Conservation (phyloP, 805 yeast genomes). For the Saturnispora ahearnii region DNA sequence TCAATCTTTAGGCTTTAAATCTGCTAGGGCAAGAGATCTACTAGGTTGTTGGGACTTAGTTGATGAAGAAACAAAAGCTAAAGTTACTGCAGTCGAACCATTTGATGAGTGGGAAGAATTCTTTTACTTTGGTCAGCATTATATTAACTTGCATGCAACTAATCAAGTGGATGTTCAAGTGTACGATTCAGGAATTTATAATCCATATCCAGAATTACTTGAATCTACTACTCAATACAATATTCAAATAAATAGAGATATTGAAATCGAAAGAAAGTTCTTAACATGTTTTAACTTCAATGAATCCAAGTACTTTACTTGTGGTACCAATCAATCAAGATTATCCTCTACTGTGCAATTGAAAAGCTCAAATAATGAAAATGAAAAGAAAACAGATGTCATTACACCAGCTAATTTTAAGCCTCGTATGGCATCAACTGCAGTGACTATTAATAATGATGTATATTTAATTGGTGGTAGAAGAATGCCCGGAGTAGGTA, state of each 20-base stretch:
- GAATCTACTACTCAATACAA: neutral
- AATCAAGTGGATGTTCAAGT: constrained; percentile 22
- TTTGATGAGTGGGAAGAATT: constrained; percentile 87
- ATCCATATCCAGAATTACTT: neutral
- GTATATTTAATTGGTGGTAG: constrained; percentile 57
- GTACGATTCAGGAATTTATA: constrained; percentile 4
- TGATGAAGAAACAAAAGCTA: constrained; percentile 32
- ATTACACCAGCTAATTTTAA: constrained; percentile 4
- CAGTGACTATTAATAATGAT: neutral
- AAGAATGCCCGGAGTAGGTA: constrained; percentile 42
- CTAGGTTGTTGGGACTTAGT: constrained; percentile 48
- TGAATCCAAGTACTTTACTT: constrained; percentile 22
- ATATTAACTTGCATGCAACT: constrained; percentile 57
- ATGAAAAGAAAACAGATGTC: neutral
- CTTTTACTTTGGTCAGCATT: constrained; percentile 65
- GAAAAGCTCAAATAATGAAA: neutral
- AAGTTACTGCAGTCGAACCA: constrained; percentile 46
- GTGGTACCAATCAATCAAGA: constrained; percentile 35
- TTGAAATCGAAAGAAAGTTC: constrained; percentile 31
- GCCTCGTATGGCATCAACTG: constrained; percentile 7
- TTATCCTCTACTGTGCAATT: constrained; percentile 15
- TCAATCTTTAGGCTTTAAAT: constrained; percentile 33
- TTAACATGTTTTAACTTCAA: constrained; percentile 20
- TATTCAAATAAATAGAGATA: neutral
- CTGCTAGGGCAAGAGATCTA: constrained; percentile 46